Conservation (phyloP, 768 basidiomycete species). For the Serendipita sp. region DNA sequence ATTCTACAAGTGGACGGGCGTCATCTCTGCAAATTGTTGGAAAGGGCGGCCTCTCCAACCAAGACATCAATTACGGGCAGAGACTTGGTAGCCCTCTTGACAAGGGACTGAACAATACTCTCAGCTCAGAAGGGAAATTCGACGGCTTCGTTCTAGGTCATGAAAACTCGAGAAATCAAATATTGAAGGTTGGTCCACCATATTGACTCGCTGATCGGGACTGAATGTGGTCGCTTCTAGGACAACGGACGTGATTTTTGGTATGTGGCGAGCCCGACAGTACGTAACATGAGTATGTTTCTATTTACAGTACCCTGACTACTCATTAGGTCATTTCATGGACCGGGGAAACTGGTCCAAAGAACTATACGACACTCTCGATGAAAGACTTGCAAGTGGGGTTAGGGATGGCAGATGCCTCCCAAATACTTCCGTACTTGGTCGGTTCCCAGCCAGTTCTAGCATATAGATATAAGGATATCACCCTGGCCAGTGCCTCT, state of each 20-base stretch:
- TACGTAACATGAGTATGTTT: slow-evolving; percentile 10
- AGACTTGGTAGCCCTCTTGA: slow-evolving; percentile 9
- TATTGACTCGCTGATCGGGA: neutral
- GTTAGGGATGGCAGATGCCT: slow-evolving; percentile 24
- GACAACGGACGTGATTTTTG: slow-evolving; percentile 25
- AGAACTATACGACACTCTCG: slow-evolving; percentile 25
- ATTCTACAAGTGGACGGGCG: slow-evolving; percentile 20
- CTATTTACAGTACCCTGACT: neutral
- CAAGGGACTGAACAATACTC: slow-evolving; percentile 11
- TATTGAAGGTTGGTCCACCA: slow-evolving; percentile 18
- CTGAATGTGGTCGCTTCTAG: slow-evolving; percentile 9
- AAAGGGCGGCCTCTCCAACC: slow-evolving; percentile 13
- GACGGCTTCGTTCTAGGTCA: slow-evolving; percentile 12
- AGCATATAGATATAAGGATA: slow-evolving; percentile 11
- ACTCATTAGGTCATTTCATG: slow-evolving; percentile 22
- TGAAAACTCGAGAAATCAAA: slow-evolving; percentile 23
- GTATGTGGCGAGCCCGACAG: slow-evolving; percentile 28
- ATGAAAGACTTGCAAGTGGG: slow-evolving; percentile 19
- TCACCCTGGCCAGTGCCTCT: neutral
- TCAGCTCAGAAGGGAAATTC: neutral
- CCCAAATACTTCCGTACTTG: slow-evolving; percentile 27
- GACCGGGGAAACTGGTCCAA: slow-evolving; percentile 22
- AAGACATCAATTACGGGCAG: neutral
- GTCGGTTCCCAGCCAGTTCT: slow-evolving; percentile 22
- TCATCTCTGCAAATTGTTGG: slow-evolving; percentile 20